Evolutionary conservation across 164 flowering plant genomes (phyloP), one percentile per base, ranked within the genome.

Genomic region (Nymphaea colorata): DNA sequence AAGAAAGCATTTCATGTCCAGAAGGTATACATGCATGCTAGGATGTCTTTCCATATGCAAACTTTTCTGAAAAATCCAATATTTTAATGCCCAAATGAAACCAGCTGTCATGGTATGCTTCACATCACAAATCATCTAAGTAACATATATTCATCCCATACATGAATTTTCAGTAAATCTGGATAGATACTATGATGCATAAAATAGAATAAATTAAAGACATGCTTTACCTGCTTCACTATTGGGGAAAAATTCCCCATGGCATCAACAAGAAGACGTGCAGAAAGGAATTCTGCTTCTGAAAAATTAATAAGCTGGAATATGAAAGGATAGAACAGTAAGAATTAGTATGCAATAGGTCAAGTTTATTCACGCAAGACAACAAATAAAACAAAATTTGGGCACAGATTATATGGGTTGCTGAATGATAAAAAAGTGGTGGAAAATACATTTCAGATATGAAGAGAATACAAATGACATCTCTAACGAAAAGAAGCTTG

Each of bases 191-290:
- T 3, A 7, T 6, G 55, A 47, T 7, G 7, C 12, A 47, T 3
- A 12, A 12, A 47, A 47, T 6, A 6, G 55, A 47, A 47, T 12
- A 2, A 47, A 12, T 47, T 25, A 25, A 25, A 25, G 36, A 47
- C 11, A 6, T 12, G 12, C 55, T 74, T 67, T 42, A 94, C 98
- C 93, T 91, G 98, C 79, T 82, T 94, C 66, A 91, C 91, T 60
- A 94, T 77, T 43, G 98, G 97, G 64, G 98, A 91, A 77, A 94
- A 94, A 71, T 91, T 94, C 47, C 98, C 98, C 97, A 91, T 94
- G 69, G 98, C 96, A 76, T 94, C 98, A 77, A 94, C 81, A 73
- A 89, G 67, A 57, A 94, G 91, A 59, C 79, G 83, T 65, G 96
- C 76, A 47, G 88, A 84, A 67, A 94, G 71, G 65, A 73, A 71